Evolutionary conservation across 148 eudicot genomes (phyloP), one percentile per base, ranked within the genome.

Genomic region (Spergularia marina): DNA sequence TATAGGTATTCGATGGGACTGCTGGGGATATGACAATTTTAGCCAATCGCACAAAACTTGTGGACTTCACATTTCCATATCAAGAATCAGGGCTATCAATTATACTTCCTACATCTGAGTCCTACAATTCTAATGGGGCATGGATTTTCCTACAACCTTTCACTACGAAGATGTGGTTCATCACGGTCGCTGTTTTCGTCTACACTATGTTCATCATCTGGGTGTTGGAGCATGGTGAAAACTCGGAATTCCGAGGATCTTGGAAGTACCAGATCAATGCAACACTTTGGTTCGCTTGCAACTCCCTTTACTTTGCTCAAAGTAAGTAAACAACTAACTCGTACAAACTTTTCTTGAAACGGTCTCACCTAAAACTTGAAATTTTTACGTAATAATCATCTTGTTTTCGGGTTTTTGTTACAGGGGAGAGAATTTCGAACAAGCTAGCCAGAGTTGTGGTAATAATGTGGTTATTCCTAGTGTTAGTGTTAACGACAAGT

Each of bases 61-160:
- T 86, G 23, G 87, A 84, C 4, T 84, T 84, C 73, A 80, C 84
- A 5, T 76, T 72, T 16, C 86, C 89, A 34, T 82, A 8, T 66
- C 66, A 62, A 0, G 85, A 76, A 65, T 82, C 84, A n/a, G 78
- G 83, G 34, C 53, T 84, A 76, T 47, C 74, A 2, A 55, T 86
- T 60, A 34, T 84, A 67, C 79, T 73, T 14, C 84, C 79, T 0
- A 68, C 9, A 12, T 7, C 18, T 36, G 23, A 78, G 65, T 62
- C 54, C n/a, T n/a, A 49, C 62, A 21, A 49, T 61, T 18, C 40
- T n/a, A 11, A 68, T 52, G 51, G 66, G 72, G 53, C 77, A 21
- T 84, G 83, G 87, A 74, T 80, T 39, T 78, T 86, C 13, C 25
- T 86, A 44, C 72, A 52, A 67, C 89, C 89, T 10, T 82, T 86